Conservation (phyloP, 75 land plant species). For the Sequoia sempervirens region DNA sequence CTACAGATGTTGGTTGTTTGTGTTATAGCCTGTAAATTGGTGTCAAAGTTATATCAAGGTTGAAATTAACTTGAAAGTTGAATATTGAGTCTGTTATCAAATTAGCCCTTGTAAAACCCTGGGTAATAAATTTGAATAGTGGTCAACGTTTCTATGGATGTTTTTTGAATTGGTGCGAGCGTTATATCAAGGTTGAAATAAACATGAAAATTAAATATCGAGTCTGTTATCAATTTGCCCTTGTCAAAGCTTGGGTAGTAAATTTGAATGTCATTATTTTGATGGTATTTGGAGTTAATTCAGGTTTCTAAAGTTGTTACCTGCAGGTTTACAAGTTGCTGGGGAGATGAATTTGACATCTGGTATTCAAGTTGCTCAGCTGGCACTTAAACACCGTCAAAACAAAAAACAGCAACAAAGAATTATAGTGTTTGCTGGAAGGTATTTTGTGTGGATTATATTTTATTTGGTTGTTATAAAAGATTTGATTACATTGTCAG, state of each 20-base stretch:
- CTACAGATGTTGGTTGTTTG: neutral
- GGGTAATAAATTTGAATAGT: neutral
- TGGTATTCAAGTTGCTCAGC: slow-evolving; percentile 91
- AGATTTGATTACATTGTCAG: neutral
- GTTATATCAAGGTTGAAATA: neutral
- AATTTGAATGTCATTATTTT: too few relatives aligned
- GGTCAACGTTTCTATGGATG: neutral
- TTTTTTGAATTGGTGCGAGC: neutral
- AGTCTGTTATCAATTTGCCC: neutral
- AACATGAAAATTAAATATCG: neutral
- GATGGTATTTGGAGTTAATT: neutral
- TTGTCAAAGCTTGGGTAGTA: neutral
- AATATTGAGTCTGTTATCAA: neutral
- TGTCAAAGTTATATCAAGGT: neutral
- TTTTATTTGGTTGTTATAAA: neutral
- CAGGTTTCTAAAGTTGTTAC: neutral
- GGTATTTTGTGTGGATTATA: slow-evolving; percentile 34
- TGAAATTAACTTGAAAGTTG: neutral
- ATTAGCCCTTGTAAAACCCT: neutral
- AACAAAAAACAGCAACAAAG: slow-evolving; percentile 95
- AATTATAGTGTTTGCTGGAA: slow-evolving; percentile 90
- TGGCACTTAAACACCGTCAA: slow-evolving; percentile 95
- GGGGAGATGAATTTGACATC: slow-evolving; percentile 84
- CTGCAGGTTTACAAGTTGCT: slow-evolving; percentile 71
- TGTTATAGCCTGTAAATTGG: neutral